phyloP scores from a whole-genome alignment of 192 early-diverging fungal genomes.

The Chytriomyces hyalinus region DNA sequence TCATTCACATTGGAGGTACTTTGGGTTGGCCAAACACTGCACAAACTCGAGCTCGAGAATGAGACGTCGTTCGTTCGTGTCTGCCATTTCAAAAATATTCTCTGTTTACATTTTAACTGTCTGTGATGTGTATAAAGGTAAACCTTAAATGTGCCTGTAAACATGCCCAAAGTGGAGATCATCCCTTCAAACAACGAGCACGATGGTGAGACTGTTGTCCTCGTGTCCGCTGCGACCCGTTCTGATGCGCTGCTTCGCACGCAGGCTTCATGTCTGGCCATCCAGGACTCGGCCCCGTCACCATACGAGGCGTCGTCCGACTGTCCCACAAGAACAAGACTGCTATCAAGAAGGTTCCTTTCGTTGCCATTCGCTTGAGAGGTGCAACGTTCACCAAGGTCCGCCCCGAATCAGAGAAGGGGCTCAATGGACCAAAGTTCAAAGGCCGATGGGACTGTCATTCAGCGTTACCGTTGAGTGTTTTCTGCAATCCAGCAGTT shows the following conservation, averaged over 20 bases:
- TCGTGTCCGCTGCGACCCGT: not conserved
- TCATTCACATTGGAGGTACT: conserved; percentile 83
- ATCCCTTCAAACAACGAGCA: not conserved
- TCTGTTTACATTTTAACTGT: too few relatives aligned
- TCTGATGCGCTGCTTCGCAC: not conserved
- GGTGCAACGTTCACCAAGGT: conserved; percentile 28
- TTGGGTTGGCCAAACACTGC: conserved; percentile 91
- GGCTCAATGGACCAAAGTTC: conserved; percentile 15
- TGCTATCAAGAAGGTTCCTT: conserved; percentile 11
- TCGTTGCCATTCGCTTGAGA: conserved; percentile 18
- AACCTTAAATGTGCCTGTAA: too few relatives aligned
- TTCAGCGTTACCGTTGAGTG: conserved; percentile 12
- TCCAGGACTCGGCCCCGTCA: conserved; percentile 28
- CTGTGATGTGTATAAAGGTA: too few relatives aligned
- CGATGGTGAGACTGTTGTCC: not conserved
- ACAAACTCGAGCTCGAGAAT: conserved; percentile 95
- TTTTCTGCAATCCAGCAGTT: not conserved
- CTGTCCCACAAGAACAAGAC: conserved; percentile 23
- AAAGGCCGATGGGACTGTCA: conserved; percentile 25
- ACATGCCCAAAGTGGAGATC: not conserved
- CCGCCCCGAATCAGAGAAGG: not conserved
- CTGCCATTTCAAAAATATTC: not conserved
- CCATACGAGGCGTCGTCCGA: conserved; percentile 21
- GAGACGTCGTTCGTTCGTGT: conserved; percentile 55
- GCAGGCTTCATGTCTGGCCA: conserved; percentile 19